Evolutionary conservation across 805 yeast species (phyloP).

Genomic region (Starmerella apicola): DNA sequence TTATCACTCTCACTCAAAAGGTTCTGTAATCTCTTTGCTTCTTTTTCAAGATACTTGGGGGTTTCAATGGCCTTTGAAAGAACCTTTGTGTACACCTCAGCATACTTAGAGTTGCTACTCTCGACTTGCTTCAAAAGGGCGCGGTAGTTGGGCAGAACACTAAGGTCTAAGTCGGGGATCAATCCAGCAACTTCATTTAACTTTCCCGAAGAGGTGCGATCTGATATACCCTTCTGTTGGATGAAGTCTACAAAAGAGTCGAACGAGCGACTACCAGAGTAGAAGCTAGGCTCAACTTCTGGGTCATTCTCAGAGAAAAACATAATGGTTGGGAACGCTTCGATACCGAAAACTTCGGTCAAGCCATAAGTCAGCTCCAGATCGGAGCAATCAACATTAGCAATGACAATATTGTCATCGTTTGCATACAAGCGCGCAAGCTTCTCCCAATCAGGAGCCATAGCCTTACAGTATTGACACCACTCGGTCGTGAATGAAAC

Average conservation of each 20-base stretch:
- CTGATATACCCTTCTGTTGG: constrained; percentile 29
- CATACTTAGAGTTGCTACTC: constrained; percentile 13
- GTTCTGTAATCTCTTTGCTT: constrained; percentile 35
- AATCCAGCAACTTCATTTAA: constrained; percentile 33
- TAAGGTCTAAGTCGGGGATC: constrained; percentile 27
- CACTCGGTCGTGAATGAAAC: constrained; percentile 51
- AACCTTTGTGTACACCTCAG: constrained; percentile 22
- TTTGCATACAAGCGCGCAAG: constrained; percentile 38
- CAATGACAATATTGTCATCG: constrained; percentile 33
- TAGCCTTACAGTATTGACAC: constrained; percentile 46
- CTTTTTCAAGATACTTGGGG: constrained; percentile 33
- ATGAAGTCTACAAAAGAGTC: constrained; percentile 42
- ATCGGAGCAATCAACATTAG: constrained; percentile 37
- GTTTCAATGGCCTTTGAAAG: constrained; percentile 23
- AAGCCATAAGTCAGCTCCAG: constrained; percentile 29
- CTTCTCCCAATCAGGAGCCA: constrained; percentile 39
- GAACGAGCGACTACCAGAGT: constrained; percentile 39
- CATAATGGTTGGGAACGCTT: constrained; percentile 44
- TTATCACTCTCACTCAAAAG: constrained; percentile 31
- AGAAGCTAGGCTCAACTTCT: constrained; percentile 25
- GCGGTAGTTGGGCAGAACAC: constrained; percentile 13
- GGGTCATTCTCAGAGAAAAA: constrained; percentile 30
- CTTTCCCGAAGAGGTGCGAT: constrained; percentile 34
- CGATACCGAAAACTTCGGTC: constrained; percentile 32
- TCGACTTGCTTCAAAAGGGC: constrained; percentile 25